A percentile compares a stretch with the other conserved stretches of the same genome.
These are phyloP conservation scores for Pistacia atlantica DNA, from an alignment of 345 rosid genomes.

Conservation along the genomic window DNA sequence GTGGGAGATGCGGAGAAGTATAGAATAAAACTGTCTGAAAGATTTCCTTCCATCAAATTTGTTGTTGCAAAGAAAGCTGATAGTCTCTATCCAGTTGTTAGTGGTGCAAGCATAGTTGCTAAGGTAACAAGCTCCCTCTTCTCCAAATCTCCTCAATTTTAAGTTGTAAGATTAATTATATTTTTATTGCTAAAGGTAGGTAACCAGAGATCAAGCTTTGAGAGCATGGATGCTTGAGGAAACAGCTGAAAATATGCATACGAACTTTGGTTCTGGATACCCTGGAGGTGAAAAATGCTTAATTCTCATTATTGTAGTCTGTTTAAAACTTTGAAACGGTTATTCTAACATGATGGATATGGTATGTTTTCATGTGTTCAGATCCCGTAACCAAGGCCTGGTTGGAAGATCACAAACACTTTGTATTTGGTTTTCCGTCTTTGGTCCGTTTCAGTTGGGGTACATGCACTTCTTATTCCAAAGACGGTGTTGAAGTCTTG, in stretches of 20 bases:
- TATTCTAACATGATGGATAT: slow-evolving; percentile 13
- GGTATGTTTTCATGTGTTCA: slow-evolving; percentile 31
- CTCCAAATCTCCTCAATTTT: not conserved
- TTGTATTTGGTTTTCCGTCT: slow-evolving; percentile 87
- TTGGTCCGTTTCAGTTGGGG: slow-evolving; percentile 98
- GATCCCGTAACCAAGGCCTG: slow-evolving; percentile 94
- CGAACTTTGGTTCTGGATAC: slow-evolving; percentile 94
- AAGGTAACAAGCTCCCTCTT: slow-evolving; percentile 53
- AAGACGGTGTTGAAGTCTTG: slow-evolving; percentile 62
- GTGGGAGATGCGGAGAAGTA: slow-evolving; percentile 96
- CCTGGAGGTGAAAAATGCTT: slow-evolving; percentile 71
- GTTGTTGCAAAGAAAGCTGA: slow-evolving; percentile 97
- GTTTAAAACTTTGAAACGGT: not conserved
- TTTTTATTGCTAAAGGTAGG: slow-evolving; percentile 43
- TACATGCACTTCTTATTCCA: slow-evolving; percentile 72
- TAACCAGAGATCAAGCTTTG: slow-evolving; percentile 89
- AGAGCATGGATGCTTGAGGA: slow-evolving; percentile 83
- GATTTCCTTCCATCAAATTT: slow-evolving; percentile 79
- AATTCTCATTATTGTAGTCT: not conserved
- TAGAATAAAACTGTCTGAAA: slow-evolving; percentile 69
- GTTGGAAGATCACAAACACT: slow-evolving; percentile 72
- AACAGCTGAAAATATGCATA: slow-evolving; percentile 64
- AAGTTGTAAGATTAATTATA: not conserved
- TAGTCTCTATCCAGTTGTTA: slow-evolving; percentile 90
- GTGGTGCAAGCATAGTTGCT: slow-evolving; percentile 98